phyloP scores from a whole-genome alignment of 192 early-diverging fungal species.

The Bifiguratus adelaidae region DNA sequence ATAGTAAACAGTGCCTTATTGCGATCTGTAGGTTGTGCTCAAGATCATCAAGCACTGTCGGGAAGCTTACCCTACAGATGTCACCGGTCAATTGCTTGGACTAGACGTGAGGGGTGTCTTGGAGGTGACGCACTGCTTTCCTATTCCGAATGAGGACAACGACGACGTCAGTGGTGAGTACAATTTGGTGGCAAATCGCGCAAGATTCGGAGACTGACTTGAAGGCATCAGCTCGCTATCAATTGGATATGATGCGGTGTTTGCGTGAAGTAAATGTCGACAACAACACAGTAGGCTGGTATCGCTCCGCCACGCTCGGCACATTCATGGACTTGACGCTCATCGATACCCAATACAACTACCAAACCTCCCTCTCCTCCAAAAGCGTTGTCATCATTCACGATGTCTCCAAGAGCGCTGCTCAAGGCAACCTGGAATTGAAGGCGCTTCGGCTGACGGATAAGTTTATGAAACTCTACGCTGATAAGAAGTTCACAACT shows the following conservation, averaged over 20 bases:
- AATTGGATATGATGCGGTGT: constrained; percentile 88
- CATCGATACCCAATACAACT: constrained; percentile 84
- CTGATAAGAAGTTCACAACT: constrained; percentile 75
- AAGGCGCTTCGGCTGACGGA: constrained; percentile 83
- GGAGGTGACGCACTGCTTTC: constrained; percentile 88
- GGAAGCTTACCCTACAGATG: constrained; percentile 63
- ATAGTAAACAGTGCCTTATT: not conserved
- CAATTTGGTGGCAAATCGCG: not conserved
- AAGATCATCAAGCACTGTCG: constrained; percentile 97
- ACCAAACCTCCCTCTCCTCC: constrained; percentile 73
- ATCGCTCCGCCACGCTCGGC: constrained; percentile 83
- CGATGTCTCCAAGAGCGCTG: constrained; percentile 74
- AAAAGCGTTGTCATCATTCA: constrained; percentile 90
- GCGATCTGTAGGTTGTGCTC: constrained; percentile 54
- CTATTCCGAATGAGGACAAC: constrained; percentile 49
- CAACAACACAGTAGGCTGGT: constrained; percentile 96
- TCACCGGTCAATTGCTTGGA: constrained; percentile 91
- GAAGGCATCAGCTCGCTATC: constrained; percentile 82
- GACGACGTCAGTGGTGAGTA: constrained; percentile 43
- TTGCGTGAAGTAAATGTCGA: constrained; percentile 92
- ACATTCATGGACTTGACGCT: constrained; percentile 84
- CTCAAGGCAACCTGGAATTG: constrained; percentile 76
- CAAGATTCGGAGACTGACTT: too few species aligned
- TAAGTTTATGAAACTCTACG: constrained; percentile 75
- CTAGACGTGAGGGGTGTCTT: constrained; percentile 85